Conservation (phyloP, 257 asterid species). For the Primulina huaijiensis region DNA sequence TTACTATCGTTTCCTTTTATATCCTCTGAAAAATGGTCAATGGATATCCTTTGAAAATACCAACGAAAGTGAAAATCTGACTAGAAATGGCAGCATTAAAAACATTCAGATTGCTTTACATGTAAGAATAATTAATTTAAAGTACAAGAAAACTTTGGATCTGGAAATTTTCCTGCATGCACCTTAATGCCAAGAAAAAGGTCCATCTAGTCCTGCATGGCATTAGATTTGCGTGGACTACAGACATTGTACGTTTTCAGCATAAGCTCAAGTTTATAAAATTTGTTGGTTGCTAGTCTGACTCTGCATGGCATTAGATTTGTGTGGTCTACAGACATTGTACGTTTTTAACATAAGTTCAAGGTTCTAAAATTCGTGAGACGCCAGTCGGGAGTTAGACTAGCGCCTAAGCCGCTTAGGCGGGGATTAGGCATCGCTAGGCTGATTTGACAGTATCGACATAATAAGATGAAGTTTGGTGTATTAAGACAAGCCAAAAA, state of each 20-base stretch:
- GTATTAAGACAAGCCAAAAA: too few species aligned
- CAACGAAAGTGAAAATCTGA: background rate
- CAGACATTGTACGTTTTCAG: background rate
- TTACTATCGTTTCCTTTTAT: conserved; percentile 9
- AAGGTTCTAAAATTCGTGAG: too few species aligned
- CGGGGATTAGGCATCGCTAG: too few species aligned
- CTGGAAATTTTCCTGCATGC: background rate
- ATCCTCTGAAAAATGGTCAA: conserved; percentile 3
- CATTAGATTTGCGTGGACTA: background rate
- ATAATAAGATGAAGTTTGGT: too few species aligned
- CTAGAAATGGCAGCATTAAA: background rate
- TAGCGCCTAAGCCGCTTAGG: too few species aligned
- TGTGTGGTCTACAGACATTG: background rate
- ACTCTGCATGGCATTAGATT: background rate
- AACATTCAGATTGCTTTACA: background rate
- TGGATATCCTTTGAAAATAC: conserved; percentile 7
- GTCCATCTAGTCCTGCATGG: background rate
- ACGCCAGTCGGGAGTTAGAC: background rate
- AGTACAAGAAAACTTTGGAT: background rate
- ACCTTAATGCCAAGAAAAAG: background rate
- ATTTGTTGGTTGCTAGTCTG: background rate
- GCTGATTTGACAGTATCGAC: too few species aligned
- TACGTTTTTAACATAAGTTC: background rate
- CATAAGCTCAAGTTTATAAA: too few species aligned
- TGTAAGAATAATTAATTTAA: background rate